Conservation (phyloP, 306 rosid genomes). For the Ammopiptanthus mongolicus region DNA sequence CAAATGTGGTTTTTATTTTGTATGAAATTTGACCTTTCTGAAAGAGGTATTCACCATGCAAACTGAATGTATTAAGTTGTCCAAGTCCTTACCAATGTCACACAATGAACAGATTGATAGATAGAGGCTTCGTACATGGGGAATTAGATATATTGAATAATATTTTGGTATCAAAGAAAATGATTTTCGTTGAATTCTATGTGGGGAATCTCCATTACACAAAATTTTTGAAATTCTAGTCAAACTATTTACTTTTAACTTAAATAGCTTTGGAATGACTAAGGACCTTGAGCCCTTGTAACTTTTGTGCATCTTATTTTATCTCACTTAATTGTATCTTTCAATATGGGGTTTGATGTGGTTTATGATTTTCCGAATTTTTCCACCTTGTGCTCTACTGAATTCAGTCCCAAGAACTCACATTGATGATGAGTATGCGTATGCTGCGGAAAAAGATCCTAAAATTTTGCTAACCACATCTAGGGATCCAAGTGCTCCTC, state of each 20-base stretch:
- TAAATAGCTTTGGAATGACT: not conserved
- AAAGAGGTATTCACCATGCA: not conserved
- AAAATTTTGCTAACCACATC: slow-evolving; percentile 86
- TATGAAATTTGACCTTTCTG: too few relatives aligned
- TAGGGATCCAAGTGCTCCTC: slow-evolving; percentile 87
- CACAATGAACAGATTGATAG: not conserved
- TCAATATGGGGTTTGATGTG: not conserved
- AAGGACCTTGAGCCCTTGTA: not conserved
- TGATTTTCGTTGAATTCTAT: not conserved
- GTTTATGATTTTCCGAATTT: not conserved
- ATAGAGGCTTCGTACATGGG: not conserved
- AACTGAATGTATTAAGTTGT: not conserved
- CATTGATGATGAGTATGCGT: slow-evolving; percentile 90
- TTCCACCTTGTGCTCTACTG: not conserved
- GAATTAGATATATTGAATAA: not conserved
- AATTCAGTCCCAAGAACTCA: slow-evolving; percentile 65
- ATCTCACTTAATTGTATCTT: not conserved
- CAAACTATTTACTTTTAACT: not conserved
- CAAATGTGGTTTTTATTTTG: not conserved
- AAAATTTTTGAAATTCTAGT: not conserved
- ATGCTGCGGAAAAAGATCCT: slow-evolving; percentile 72
- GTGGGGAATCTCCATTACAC: not conserved
- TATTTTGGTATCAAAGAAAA: not conserved
- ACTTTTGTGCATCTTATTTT: not conserved
- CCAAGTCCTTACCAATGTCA: not conserved